phyloP scores from a whole-genome alignment of 179 eudicot species.

The Gypsophila paniculata region DNA sequence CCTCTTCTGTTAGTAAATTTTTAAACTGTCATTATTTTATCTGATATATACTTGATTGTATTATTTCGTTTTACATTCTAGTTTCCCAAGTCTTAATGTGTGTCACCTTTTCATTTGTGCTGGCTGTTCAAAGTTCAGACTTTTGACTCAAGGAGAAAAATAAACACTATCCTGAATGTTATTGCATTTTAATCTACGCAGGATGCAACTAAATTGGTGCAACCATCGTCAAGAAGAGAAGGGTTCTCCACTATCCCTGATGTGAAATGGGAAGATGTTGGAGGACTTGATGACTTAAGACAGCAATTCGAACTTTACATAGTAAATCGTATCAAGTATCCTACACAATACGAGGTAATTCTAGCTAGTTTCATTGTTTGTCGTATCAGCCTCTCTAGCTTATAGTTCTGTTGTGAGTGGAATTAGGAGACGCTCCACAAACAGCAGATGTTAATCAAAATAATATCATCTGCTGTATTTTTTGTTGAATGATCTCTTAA shows the following conservation, averaged over 20 bases:
- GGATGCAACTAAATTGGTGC: slow-evolving; percentile 76
- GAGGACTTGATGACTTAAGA: slow-evolving; percentile 64
- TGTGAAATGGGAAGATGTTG: slow-evolving; percentile 90
- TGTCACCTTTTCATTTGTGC: too few relatives aligned
- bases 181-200: slow-evolving; percentile 26
- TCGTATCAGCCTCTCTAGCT: neutral
- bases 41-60: too few relatives aligned
- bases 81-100: neutral
- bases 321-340: slow-evolving; percentile 61
- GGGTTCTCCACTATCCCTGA: slow-evolving; percentile 76
- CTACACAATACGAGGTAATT: slow-evolving; percentile 61
- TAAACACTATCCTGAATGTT: neutral
- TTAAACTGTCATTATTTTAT: too few relatives aligned
- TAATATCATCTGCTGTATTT: neutral
- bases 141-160: slow-evolving; percentile 1
- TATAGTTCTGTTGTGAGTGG: neutral
- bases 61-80: too few relatives aligned
- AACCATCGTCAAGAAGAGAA: slow-evolving; percentile 92
- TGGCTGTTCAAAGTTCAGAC: too few relatives aligned
- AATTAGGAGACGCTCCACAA: neutral
- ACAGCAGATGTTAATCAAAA: neutral
- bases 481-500: neutral
- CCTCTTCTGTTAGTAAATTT: too few relatives aligned
- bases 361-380: neutral
- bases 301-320: slow-evolving; percentile 61